These are phyloP conservation scores for Tricholoma sp. DNA, from an alignment of 768 basidiomycete genomes.

Conservation along the genomic window DNA sequence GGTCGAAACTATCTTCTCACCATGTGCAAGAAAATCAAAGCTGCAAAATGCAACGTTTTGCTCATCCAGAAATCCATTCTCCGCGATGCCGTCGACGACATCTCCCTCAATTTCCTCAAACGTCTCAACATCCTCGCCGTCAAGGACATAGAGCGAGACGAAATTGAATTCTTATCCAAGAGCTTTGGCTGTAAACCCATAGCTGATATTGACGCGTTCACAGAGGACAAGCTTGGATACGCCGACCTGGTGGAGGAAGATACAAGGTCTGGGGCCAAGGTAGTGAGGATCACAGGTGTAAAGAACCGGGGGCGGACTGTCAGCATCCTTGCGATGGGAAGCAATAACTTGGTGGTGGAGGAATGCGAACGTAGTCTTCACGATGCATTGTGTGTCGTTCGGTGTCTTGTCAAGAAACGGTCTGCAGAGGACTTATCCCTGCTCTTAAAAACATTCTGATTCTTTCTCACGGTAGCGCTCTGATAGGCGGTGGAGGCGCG, in stretches of 20 bases:
- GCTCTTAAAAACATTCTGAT: neutral
- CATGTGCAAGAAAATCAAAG: conserved; percentile 99
- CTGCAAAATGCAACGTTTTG: conserved; percentile 98
- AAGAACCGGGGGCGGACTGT: conserved; percentile 94
- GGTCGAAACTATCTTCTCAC: conserved; percentile 97
- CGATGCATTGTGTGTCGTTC: conserved; percentile 97
- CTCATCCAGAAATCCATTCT: conserved; percentile 99
- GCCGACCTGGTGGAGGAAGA: conserved; percentile 95
- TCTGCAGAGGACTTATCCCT: conserved; percentile 27
- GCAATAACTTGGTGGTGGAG: conserved; percentile 89
- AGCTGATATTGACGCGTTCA: conserved; percentile 96
- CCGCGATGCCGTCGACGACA: conserved; percentile 97
- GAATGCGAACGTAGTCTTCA: conserved; percentile 97
- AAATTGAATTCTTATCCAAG: conserved; percentile 95
- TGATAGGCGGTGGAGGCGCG: conserved; percentile 95
- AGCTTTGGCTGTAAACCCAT: conserved; percentile 94
- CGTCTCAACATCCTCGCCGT: conserved; percentile 94
- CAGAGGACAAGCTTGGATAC: conserved; percentile 95
- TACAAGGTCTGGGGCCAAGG: conserved; percentile 76
- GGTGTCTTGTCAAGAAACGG: conserved; percentile 98
- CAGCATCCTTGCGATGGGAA: conserved; percentile 91
- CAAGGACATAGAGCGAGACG: conserved; percentile 97
- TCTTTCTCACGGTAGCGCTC: conserved; percentile 42
- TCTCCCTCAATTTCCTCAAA: conserved; percentile 95
- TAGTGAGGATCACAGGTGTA: conserved; percentile 91